Conservation (phyloP, 129 eudicot species). For the Arctium lappa region DNA sequence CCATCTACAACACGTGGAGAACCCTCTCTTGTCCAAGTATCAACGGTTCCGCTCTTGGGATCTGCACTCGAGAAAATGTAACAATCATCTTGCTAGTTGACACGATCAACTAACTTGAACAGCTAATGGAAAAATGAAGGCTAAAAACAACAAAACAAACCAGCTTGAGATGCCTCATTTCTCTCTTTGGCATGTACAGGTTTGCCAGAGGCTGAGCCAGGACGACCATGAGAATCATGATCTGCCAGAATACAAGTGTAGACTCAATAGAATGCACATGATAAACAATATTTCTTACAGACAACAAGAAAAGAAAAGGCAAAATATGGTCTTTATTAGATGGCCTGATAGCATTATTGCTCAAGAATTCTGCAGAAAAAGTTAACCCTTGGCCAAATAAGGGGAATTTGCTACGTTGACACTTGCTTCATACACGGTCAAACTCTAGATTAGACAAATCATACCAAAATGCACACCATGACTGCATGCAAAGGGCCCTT, state of each 20-base stretch:
- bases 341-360: not conserved
- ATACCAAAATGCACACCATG: not conserved
- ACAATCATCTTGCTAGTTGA: not conserved
- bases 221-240: slow-evolving; percentile 53
- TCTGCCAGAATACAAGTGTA: slow-evolving; percentile 38
- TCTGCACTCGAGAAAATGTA: slow-evolving; percentile 36
- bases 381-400: not conserved
- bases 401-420: not conserved
- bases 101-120: not conserved
- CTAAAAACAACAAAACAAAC: slow-evolving; percentile 30
- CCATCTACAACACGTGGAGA: slow-evolving; percentile 51
- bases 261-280: slow-evolving; percentile 7
- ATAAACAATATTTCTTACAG: not conserved
- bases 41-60: slow-evolving; percentile 41
- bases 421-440: not conserved
- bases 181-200: slow-evolving; percentile 27
- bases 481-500: not conserved
- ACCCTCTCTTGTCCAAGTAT: slow-evolving; percentile 70
- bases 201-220: slow-evolving; percentile 67
- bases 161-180: slow-evolving; percentile 37
- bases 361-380: not conserved
- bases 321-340: not conserved
- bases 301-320: not conserved
- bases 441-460: not conserved
- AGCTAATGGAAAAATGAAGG: not conserved